These are phyloP conservation scores for Parathielavia hyrcaniae DNA, from an alignment of 495 filamentous ascomycete genomes.

Conservation along the genomic window DNA sequence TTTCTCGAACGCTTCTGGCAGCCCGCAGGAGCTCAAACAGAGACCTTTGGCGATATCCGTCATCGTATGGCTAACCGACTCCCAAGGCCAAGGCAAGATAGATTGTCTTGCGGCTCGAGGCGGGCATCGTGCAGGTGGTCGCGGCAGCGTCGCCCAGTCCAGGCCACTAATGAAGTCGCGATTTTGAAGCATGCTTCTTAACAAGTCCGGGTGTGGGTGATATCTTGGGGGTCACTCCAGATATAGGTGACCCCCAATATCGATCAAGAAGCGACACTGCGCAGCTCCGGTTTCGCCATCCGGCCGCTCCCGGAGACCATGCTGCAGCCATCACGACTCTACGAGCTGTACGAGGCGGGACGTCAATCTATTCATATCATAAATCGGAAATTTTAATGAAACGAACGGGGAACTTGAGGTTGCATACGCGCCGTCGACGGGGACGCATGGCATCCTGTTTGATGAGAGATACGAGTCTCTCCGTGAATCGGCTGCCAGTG, in stretches of 20 bases:
- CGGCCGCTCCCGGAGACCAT: slow-evolving; percentile 13
- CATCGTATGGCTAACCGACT: slow-evolving; percentile 6
- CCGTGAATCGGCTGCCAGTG: neutral
- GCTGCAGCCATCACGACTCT: slow-evolving; percentile 8
- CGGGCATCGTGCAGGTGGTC: slow-evolving; percentile 11
- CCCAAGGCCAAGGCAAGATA: neutral
- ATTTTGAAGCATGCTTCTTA: neutral
- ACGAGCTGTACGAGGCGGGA: slow-evolving; percentile 5
- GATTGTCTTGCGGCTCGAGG: slow-evolving; percentile 10
- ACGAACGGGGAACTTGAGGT: slow-evolving; percentile 8
- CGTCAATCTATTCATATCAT: slow-evolving; percentile 27
- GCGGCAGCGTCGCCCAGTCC: slow-evolving; percentile 1
- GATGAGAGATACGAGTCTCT: neutral
- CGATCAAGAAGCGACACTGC: slow-evolving; percentile 1
- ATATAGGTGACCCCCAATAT: neutral
- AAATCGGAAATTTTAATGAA: slow-evolving; percentile 27
- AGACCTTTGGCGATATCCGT: neutral
- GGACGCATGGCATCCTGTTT: neutral
- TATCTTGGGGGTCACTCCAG: slow-evolving; percentile 2
- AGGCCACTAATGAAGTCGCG: slow-evolving; percentile 4
- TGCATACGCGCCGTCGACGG: slow-evolving; percentile 14
- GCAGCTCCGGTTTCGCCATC: slow-evolving; percentile 22
- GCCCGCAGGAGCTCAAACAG: slow-evolving; percentile 17
- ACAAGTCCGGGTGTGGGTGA: slow-evolving; percentile 13
- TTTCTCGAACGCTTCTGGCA: slow-evolving; percentile 18